Evolutionary conservation across 2,329 filamentous ascomycete species (phyloP).

Genomic region (Diatrype stigma): DNA sequence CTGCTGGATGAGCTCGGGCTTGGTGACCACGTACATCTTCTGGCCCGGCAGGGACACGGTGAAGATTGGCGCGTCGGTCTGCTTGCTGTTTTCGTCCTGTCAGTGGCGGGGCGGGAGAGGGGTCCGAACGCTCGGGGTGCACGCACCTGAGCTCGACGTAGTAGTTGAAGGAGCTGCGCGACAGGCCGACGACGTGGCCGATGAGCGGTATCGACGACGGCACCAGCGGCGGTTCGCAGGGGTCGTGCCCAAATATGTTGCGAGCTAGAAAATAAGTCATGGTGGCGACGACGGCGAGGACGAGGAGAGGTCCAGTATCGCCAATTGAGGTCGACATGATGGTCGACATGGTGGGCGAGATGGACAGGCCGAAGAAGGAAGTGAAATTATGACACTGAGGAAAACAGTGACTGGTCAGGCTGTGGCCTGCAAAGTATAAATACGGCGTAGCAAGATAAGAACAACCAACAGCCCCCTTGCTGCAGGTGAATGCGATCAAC

Average conservation of each 20-base stretch:
- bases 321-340: too few relatives aligned
- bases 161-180: conserved; percentile 26
- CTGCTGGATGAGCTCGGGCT: conserved; percentile 29
- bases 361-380: too few relatives aligned
- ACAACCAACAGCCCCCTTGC: too few relatives aligned
- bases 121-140: background rate
- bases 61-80: conserved; percentile 29
- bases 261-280: conserved; percentile 7
- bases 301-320: conserved; percentile 1
- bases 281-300: conserved; percentile 1
- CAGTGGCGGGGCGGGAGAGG: background rate
- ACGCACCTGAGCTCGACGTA: conserved; percentile 26
- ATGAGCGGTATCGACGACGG: conserved; percentile 26
- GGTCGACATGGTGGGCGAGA: too few relatives aligned
- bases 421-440: too few relatives aligned
- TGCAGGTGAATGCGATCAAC: too few relatives aligned
- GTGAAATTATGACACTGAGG: too few relatives aligned
- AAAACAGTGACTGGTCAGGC: too few relatives aligned
- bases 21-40: conserved; percentile 38
- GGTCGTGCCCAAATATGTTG: conserved; percentile 21
- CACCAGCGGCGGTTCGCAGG: conserved; percentile 27
- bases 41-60: conserved; percentile 37
- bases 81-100: conserved; percentile 6
- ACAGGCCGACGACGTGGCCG: conserved; percentile 28
- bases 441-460: too few relatives aligned